phyloP scores from a whole-genome alignment of 306 rosid genomes.

The Castanea crenata region DNA sequence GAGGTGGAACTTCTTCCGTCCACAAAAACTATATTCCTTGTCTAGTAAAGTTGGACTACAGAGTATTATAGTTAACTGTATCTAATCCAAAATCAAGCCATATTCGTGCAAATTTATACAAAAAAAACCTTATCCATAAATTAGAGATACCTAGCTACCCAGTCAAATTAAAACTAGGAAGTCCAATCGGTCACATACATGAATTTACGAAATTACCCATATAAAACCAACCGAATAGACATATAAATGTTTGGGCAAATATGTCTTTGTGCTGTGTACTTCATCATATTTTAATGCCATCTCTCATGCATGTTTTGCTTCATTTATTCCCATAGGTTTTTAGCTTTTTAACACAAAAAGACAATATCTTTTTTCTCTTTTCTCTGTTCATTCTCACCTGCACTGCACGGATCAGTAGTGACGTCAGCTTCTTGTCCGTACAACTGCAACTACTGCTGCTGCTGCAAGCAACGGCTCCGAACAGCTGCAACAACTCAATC shows the following conservation, averaged over 20 bases:
- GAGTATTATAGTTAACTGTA: too few species aligned
- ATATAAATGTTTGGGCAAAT: not conserved
- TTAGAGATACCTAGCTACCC: too few species aligned
- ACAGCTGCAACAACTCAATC: slow-evolving; percentile 41
- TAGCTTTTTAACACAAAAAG: not conserved
- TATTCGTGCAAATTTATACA: too few species aligned
- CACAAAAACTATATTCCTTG: too few species aligned
- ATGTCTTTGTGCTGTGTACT: not conserved
- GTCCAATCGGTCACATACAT: not conserved
- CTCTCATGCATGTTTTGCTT: not conserved
- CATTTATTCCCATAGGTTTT: not conserved
- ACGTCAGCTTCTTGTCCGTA: slow-evolving; percentile 29
- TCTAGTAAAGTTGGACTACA: too few species aligned
- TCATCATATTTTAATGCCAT: not conserved
- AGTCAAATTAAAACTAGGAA: too few species aligned
- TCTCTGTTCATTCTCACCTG: slow-evolving; percentile 21
- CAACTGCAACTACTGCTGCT: not conserved
- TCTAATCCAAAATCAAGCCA: too few species aligned
- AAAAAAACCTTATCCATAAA: too few species aligned
- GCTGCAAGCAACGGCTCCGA: slow-evolving; percentile 27
- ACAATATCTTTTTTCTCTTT: not conserved
- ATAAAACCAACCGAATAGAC: not conserved
- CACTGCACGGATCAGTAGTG: slow-evolving; percentile 31
- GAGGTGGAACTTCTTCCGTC: too few species aligned
- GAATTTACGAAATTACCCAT: not conserved